These are phyloP conservation scores for Fusarium sublunatum DNA, from an alignment of 2,329 filamentous ascomycete genomes.

Conservation along the genomic window DNA sequence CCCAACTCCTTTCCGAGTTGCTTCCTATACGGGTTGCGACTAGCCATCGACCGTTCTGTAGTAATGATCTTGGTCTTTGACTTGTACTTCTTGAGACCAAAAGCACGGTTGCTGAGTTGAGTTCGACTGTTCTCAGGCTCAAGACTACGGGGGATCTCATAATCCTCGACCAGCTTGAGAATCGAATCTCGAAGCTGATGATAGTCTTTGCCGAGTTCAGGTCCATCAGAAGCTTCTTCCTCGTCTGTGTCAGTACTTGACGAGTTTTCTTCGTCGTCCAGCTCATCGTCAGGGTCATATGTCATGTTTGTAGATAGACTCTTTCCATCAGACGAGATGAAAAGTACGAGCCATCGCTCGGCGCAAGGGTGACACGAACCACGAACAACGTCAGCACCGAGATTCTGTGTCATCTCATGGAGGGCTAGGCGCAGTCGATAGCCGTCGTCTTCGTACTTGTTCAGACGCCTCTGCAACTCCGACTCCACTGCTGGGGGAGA, in stretches of 20 bases:
- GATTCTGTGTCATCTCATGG: constrained; percentile 75
- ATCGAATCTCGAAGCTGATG: constrained; percentile 85
- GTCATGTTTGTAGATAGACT: constrained; percentile 77
- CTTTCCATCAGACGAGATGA: constrained; percentile 79
- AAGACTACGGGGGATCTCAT: constrained; percentile 77
- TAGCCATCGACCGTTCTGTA: constrained; percentile 62
- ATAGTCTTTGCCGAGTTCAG: constrained; percentile 81
- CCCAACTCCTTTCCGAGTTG: constrained; percentile 39
- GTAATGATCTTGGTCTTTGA: constrained; percentile 69
- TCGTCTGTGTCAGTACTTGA: constrained; percentile 70
- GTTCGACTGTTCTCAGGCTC: constrained; percentile 69
- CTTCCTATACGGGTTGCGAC: constrained; percentile 68
- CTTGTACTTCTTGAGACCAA: constrained; percentile 68
- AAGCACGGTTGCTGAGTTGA: constrained; percentile 78
- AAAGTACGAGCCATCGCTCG: constrained; percentile 85
- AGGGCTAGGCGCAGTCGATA: constrained; percentile 74
- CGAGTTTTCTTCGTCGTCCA: constrained; percentile 72
- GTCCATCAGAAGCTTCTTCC: constrained; percentile 68
- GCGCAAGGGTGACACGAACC: constrained; percentile 81
- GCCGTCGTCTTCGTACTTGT: constrained; percentile 72
- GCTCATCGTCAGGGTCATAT: constrained; percentile 74
- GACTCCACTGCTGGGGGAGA: constrained; percentile 64
- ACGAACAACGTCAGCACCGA: constrained; percentile 72
- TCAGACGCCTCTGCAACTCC: constrained; percentile 56
- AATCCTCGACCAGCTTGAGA: constrained; percentile 82